phyloP scores from a whole-genome alignment of 306 rosid genomes.

The cucumber (Cucumis sativus) region DNA sequence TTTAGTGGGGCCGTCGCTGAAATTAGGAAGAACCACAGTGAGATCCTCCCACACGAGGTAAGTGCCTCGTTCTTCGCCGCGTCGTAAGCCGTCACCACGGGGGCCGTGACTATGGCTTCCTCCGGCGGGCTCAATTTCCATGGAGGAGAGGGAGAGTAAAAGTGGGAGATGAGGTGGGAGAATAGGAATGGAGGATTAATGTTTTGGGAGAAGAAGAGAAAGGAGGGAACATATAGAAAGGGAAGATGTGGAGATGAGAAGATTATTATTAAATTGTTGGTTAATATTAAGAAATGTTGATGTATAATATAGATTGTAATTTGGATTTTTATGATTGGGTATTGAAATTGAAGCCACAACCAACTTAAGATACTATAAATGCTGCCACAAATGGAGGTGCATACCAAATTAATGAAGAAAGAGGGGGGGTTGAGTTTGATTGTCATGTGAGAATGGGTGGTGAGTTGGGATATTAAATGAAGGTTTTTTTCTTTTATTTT shows the following conservation, averaged over 20 bases:
- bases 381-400: conserved; percentile 4
- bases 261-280: too few relatives aligned
- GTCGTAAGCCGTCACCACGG: neutral
- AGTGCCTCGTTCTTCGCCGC: conserved; percentile 44
- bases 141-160: neutral
- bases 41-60: conserved; percentile 92
- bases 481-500: too few relatives aligned
- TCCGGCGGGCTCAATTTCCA: conserved; percentile 42
- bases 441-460: conserved; percentile 4
- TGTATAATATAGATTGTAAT: neutral
- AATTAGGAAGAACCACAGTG: conserved; percentile 52
- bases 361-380: neutral
- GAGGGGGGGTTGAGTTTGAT: neutral
- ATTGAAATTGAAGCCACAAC: neutral
- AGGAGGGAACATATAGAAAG: neutral
- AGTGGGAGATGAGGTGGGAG: too few relatives aligned
- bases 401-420: conserved; percentile 2
- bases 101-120: conserved; percentile 3
- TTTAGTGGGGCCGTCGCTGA: conserved; percentile 58
- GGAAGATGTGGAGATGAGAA: too few relatives aligned
- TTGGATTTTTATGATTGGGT: neutral
- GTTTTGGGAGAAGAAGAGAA: neutral
- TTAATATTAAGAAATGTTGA: too few relatives aligned
- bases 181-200: neutral
- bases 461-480: neutral